Conservation (phyloP, 441 rosid genomes). For the Erodium texanum region DNA sequence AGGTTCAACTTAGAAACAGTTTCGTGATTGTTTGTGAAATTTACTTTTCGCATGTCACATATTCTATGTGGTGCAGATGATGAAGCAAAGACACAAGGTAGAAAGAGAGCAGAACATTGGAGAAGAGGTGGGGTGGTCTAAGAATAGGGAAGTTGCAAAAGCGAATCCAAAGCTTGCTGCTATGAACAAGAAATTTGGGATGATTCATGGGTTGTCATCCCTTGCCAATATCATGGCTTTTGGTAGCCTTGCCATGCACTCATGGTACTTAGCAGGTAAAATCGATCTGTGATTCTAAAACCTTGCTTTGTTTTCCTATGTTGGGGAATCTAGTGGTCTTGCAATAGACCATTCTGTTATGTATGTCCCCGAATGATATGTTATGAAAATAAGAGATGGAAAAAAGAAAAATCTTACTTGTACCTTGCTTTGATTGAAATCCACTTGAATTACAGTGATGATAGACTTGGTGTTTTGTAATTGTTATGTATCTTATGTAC, state of each 20-base stretch:
- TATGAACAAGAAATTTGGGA: slow-evolving; percentile 81
- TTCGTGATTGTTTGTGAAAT: neutral
- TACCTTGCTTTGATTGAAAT: neutral
- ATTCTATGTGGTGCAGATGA: slow-evolving; percentile 37
- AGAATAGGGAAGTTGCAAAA: slow-evolving; percentile 62
- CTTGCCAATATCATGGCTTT: slow-evolving; percentile 61
- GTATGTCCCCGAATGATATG: neutral
- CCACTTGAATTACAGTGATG: neutral
- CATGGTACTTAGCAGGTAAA: slow-evolving; percentile 78
- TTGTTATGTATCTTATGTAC: neutral
- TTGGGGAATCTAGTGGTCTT: neutral
- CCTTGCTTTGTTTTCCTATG: neutral
- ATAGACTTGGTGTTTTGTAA: neutral
- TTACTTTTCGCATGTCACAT: neutral
- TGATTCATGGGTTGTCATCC: slow-evolving; percentile 72
- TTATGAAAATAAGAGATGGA: neutral
- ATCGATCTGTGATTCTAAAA: slow-evolving; percentile 36
- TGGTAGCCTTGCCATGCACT: slow-evolving; percentile 75
- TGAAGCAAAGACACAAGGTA: slow-evolving; percentile 82
- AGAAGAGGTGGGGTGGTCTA: slow-evolving; percentile 57
- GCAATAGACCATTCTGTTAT: neutral
- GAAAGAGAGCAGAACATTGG: slow-evolving; percentile 62
- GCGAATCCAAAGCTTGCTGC: slow-evolving; percentile 62
- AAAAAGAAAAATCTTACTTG: neutral
- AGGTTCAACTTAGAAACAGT: too few relatives aligned